Base-by-base conservation (phyloP, 768 basidiomycete genomes). In the Amanita brunnescens region DNA sequence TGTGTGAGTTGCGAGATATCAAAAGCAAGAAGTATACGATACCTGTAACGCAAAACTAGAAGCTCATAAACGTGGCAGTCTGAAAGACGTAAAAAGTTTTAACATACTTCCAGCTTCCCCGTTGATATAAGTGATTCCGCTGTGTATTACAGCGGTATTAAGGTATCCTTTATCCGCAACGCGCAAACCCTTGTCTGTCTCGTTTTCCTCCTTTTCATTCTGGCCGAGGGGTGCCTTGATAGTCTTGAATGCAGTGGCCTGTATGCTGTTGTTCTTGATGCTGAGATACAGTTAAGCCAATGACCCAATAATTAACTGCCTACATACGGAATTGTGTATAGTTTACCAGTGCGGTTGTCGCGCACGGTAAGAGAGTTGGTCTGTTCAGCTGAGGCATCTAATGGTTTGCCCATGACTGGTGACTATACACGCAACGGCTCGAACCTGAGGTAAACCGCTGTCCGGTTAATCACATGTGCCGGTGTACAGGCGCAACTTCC, bases 71-170 rank as follows among this genome's bases (percentile, higher is more conserved):
- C 7, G 7, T 13, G 16, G 3, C 7, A 23, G 24, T 24, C 4
- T 1, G 10, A 14, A 12, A 2, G 9, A 50, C 29, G 39, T 24
- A 14, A 12, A 35, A 45, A 26, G 8, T 14, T n/a, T n/a, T 26
- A 6, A 67, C 74, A 39, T 53, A 85, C 85, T 71, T 67, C 89
- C 91, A 34, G 78, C 84, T 16, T 92, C 88, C 42, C 92, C 92
- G 61, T 95, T 91, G 56, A 95, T 95, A 58, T 83, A 94, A 0
- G 91, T 93, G 59, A 95, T 93, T 59, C 78, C 67, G 57, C 87
- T 90, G 57, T 80, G 70, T 52, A 90, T 76, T 47, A 90, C 86
- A 41, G 87, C 87, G 5, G 88, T 91, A 56, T 91, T 90, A 64
- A 90, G 62, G 66, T 87, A 92, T 12, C 87, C 89, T 65, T 79